These are phyloP conservation scores for Camellia lanceoleosa DNA, from an alignment of 148 eudicot genomes.

Conservation along the genomic window DNA sequence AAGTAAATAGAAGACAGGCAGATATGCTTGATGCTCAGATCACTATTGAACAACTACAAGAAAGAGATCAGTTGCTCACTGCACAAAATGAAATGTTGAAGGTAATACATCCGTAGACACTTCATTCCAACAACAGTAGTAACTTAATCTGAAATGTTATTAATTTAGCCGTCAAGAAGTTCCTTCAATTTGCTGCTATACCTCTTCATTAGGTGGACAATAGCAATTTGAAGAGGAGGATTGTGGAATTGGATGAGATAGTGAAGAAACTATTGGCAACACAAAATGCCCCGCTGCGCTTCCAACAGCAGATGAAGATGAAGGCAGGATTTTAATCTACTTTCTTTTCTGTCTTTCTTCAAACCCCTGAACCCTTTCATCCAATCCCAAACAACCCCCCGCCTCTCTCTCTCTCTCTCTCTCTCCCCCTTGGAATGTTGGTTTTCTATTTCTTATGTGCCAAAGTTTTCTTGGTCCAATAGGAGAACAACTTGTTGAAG, in stretches of 20 bases:
- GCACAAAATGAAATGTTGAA: constrained; percentile 66
- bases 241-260: constrained; percentile 52
- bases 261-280: constrained; percentile 38
- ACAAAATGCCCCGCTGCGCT: constrained; percentile 33
- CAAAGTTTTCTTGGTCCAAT: constrained; percentile 5
- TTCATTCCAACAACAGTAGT: neutral
- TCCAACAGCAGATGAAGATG: constrained; percentile 28
- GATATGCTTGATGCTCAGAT: constrained; percentile 40
- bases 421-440: neutral
- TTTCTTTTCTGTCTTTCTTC: neutral
- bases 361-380: neutral
- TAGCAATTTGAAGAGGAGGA: constrained; percentile 40
- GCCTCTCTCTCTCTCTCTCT: neutral
- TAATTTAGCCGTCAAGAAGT: neutral
- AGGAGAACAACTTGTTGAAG: constrained; percentile 22
- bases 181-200: constrained; percentile 12
- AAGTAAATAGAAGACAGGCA: constrained; percentile 40
- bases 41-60: constrained; percentile 45
- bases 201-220: constrained; percentile 45
- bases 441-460: neutral
- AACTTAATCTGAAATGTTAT: neutral
- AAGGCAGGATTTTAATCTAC: constrained; percentile 20
- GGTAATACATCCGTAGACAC: constrained; percentile 21
- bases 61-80: constrained; percentile 50
- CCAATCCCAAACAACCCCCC: neutral